phyloP scores from a whole-genome alignment of 2,329 filamentous ascomycete species.

The Fusarium subtropicale region DNA sequence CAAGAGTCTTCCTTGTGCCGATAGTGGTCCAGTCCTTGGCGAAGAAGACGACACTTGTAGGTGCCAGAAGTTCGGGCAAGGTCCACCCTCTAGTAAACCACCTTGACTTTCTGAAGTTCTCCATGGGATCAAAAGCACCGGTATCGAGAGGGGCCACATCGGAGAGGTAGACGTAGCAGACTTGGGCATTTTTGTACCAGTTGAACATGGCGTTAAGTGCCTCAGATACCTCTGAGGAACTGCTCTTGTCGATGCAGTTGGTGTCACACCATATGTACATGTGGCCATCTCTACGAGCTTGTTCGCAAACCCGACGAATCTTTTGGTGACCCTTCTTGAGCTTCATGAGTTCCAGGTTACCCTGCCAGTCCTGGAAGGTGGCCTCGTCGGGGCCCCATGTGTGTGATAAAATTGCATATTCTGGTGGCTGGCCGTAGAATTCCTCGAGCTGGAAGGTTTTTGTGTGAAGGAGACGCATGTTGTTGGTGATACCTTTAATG shows the following conservation, averaged over 20 bases:
- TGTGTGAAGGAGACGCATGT: slow-evolving; percentile 46
- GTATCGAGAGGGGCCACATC: slow-evolving; percentile 11
- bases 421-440: slow-evolving; percentile 44
- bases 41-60: slow-evolving; percentile 22
- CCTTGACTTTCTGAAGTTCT: slow-evolving; percentile 12
- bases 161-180: slow-evolving; percentile 14
- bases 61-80: slow-evolving; percentile 21
- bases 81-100: slow-evolving; percentile 31
- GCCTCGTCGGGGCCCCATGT: slow-evolving; percentile 49
- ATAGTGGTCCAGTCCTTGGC: slow-evolving; percentile 25
- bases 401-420: slow-evolving; percentile 51
- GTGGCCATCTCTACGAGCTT: slow-evolving; percentile 27
- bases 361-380: slow-evolving; percentile 38
- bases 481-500: neutral
- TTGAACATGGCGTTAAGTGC: slow-evolving; percentile 26
- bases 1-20: slow-evolving; percentile 17
- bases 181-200: slow-evolving; percentile 26
- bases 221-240: slow-evolving; percentile 27
- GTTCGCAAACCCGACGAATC: slow-evolving; percentile 26
- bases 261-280: slow-evolving; percentile 32
- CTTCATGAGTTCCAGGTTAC: slow-evolving; percentile 30
- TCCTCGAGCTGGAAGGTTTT: slow-evolving; percentile 38
- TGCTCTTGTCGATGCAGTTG: slow-evolving; percentile 36
- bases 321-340: slow-evolving; percentile 27
- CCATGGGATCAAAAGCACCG: slow-evolving; percentile 19